Evolutionary conservation across 163 green algal genomes (phyloP), one percentile per base, ranked within the genome.

Genomic region (Volvox carteri): DNA sequence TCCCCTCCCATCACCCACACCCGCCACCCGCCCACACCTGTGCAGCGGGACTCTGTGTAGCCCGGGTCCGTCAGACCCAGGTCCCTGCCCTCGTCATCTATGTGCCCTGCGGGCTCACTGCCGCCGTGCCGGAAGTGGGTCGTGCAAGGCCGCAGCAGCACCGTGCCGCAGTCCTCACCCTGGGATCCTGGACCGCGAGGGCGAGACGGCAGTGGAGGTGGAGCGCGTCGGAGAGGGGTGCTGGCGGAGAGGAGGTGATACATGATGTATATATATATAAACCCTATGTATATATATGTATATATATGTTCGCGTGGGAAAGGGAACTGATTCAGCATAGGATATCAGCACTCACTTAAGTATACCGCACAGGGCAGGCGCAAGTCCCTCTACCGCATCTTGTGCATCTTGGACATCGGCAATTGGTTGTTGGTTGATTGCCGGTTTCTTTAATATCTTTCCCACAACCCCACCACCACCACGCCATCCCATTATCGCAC

Each of bases 81-180:
- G 52, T 94, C 91, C 6, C 81, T 46, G 9, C 89, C 89, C n/a
- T 92, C 89, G 6, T 67, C 78, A 37, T 90, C 86, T 25, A 94
- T 93, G 79, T 92, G 90, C 30, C 91, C 90, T 78, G 41, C 42
- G 56, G 68, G 83, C 39, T 33, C 39, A 70, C 52, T 21, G 6
- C 44, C 48, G 1, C 25, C 54, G 37, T 77, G 33, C 2, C 92
- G 28, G 84, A 91, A 94, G 25, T 4, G 4, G 60, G 83, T 92
- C 28, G 91, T 95, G 84, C 93, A 95, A 0, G 93, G 93, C n/a
- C 93, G 84, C 35, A 83, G 35, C 39, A 93, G 83, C 37, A 87
- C 62, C 11, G 50, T 39, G 37, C 72, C 68, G 77, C 93, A 95
- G 68, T 90, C 90, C 9, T 54, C 44, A 11, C 93, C 93, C 21